phyloP scores from a whole-genome alignment of 2,329 filamentous ascomycete species.

The Aureobasidium sp. region DNA sequence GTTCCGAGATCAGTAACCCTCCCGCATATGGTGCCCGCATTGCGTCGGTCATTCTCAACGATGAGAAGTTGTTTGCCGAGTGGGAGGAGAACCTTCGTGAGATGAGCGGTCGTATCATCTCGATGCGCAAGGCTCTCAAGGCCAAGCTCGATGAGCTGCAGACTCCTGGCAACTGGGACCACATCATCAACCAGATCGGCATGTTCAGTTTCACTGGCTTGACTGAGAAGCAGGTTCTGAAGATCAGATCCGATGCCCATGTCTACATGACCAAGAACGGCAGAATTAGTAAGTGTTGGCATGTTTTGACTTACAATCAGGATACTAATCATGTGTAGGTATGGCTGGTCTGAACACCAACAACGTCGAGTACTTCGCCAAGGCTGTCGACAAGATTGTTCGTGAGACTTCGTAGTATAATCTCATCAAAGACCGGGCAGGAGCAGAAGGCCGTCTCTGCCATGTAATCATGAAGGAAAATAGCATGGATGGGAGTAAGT shows the following conservation, averaged over 20 bases:
- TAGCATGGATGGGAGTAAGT: conserved; percentile 8
- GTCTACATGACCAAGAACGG: conserved; percentile 97
- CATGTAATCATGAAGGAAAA: neutral
- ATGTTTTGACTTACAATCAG: neutral
- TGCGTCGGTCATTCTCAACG: conserved; percentile 75
- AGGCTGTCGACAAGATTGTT: conserved; percentile 80
- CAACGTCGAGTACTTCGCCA: conserved; percentile 89
- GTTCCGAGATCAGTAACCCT: conserved; percentile 95
- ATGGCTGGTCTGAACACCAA: conserved; percentile 95
- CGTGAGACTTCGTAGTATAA: conserved; percentile 33
- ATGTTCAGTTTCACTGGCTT: conserved; percentile 97
- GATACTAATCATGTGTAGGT: neutral
- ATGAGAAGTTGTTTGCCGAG: conserved; percentile 69
- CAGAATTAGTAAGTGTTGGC: conserved; percentile 58
- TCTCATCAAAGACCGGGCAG: too few relatives aligned
- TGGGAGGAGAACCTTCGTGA: conserved; percentile 88
- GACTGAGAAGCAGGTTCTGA: conserved; percentile 62
- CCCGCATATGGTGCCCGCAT: conserved; percentile 91
- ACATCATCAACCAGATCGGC: conserved; percentile 97
- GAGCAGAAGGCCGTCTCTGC: too few relatives aligned
- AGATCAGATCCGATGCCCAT: conserved; percentile 61
- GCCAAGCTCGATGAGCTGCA: conserved; percentile 72
- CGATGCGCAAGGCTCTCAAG: conserved; percentile 75
- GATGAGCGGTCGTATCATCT: conserved; percentile 92
- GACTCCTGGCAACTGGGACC: conserved; percentile 88